phyloP scores from a whole-genome alignment of 2,329 filamentous ascomycete species.

The Pseudogymnoascus sp. region DNA sequence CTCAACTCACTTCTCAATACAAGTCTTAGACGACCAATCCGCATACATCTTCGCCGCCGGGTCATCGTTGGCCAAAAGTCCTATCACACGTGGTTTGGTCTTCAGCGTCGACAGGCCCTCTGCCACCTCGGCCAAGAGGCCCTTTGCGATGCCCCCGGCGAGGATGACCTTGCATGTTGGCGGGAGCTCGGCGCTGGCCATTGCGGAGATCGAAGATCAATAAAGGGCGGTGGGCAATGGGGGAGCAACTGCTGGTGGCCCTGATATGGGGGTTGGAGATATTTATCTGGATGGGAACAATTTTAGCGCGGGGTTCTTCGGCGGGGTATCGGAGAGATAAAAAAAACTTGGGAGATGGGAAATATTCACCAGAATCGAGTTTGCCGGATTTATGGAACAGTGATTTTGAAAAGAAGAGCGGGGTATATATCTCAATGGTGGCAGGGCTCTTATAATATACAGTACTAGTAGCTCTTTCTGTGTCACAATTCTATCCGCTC shows the following conservation, averaged over 20 bases:
- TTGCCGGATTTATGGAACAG: neutral
- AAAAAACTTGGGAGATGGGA: neutral
- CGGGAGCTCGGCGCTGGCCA: slow-evolving; percentile 9
- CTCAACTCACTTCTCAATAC: slow-evolving; percentile 85
- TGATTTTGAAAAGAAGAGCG: too few relatives aligned
- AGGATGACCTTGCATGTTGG: slow-evolving; percentile 85
- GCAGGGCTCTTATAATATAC: neutral
- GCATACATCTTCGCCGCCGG: slow-evolving; percentile 89
- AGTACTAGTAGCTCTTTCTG: neutral
- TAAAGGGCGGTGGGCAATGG: neutral
- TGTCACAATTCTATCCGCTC: neutral
- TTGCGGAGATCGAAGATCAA: neutral
- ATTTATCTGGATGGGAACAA: neutral
- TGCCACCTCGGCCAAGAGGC: slow-evolving; percentile 68
- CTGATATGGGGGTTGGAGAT: neutral
- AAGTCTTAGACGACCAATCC: slow-evolving; percentile 95
- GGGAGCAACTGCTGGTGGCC: neutral
- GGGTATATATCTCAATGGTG: neutral
- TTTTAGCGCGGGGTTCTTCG: neutral
- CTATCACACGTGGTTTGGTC: slow-evolving; percentile 71
- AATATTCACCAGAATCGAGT: neutral
- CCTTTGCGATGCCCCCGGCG: slow-evolving; percentile 78
- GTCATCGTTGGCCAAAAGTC: slow-evolving; percentile 87
- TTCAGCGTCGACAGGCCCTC: slow-evolving; percentile 65
- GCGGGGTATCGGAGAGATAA: neutral